A percentile compares a stretch with the other conserved stretches of the same genome.
These are phyloP conservation scores for Dacryopinax primogenitus DNA, from an alignment of 768 basidiomycete species.

Conservation along the genomic window DNA sequence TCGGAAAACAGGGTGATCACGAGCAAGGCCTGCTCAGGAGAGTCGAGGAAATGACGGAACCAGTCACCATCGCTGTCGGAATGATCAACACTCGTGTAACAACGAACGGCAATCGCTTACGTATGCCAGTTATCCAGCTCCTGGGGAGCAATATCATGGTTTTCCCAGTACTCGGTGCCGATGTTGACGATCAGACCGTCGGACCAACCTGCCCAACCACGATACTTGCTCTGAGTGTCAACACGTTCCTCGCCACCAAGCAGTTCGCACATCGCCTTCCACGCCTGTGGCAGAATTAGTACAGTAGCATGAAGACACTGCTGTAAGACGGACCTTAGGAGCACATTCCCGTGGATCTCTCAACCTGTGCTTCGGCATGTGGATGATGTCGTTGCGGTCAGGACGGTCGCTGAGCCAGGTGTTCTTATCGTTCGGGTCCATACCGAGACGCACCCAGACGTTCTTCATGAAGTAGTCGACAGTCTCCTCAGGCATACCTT, in stretches of 20 bases:
- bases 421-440: conserved; percentile 39
- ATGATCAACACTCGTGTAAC: no score
- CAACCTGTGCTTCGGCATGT: conserved; percentile 43
- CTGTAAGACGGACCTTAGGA: conserved; percentile 30
- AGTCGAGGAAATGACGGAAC: conserved; percentile 39
- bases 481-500: conserved; percentile 42
- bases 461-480: conserved; percentile 39
- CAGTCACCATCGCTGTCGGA: conserved; percentile 8
- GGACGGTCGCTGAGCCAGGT: conserved; percentile 33
- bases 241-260: conserved; percentile 49
- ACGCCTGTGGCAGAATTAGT: conserved; percentile 22
- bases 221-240: conserved; percentile 20
- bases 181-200: conserved; percentile 55
- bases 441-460: conserved; percentile 32
- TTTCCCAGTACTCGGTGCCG: conserved; percentile 32
- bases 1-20: conserved; percentile 51
- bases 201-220: conserved; percentile 27
- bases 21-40: conserved; percentile 50
- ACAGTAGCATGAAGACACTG: neutral
- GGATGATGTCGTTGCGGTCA: conserved; percentile 29
- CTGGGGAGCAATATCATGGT: conserved; percentile 30
- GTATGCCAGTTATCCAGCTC: conserved; percentile 49
- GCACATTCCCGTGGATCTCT: conserved; percentile 38
- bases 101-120: neutral
- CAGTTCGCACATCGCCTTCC: conserved; percentile 48